Evolutionary conservation across 345 rosid species (phyloP), one percentile per base, ranked within the genome.

Genomic region (Salix brachista): DNA sequence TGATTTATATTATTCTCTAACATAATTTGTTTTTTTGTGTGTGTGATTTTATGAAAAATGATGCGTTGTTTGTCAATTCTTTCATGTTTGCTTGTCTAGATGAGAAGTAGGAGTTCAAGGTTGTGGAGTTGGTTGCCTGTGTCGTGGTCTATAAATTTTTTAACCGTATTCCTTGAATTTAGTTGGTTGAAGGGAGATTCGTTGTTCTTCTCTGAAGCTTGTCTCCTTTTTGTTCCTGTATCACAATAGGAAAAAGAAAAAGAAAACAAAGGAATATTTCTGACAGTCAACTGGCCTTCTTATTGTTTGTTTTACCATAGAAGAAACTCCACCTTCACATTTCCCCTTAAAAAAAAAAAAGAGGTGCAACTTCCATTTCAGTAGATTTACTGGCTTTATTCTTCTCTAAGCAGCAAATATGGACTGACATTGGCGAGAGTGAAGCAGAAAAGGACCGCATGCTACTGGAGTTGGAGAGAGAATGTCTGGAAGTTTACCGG

Each of bases 351-450:
- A n/a, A 48, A 50, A 50, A 50, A 48, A 50, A 50, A 50, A 17
- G 56, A 50, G 56, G n/a, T 50, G 56, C 56, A 50, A 50, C 8
- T 64, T 60, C 26, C 34, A 66, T 67, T 44, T 66, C 67, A 73
- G 9, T 17, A 44, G 70, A 25, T 46, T 62, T 58, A 72, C 6
- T 25, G 70, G 46, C 6, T 64, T 73, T 50, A 19, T 79, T 74
- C 36, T 62, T 52, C 16, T 71, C 85, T 65, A 79, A 79, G 79
- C 99, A 95, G 99, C 90, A 95, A 95, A 81, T 95, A 87, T 95
- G 99, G 99, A 91, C 78, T 83, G 99, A 95, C 41, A 93, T 95
- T 46, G 99, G 99, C 16, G 99, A 95, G 85, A 90, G 85, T 73
- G 96, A 95, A 82, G 83, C 83, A 4, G 99, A 95, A 50, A 93